Base-by-base conservation (phyloP, 495 filamentous ascomycete species). In the Neurospora discreta region DNA sequence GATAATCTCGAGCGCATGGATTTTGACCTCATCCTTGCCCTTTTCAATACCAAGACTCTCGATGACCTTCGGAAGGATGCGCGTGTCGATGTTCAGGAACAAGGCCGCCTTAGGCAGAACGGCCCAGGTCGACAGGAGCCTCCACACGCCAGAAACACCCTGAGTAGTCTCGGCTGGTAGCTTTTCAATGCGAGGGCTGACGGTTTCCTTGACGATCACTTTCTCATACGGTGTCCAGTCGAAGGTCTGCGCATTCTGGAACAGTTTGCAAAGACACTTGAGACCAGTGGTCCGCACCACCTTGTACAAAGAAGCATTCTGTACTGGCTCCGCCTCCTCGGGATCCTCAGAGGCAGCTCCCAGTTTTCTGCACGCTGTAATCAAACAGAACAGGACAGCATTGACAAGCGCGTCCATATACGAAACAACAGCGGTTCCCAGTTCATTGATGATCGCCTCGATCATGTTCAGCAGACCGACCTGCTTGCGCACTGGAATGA, bases 401-500 rank as follows among this genome's bases (percentile, higher is more conserved):
- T 94, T 87, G 76, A 93, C 83, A 8, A 98, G 80, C 13, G 85
- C 82, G 42, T 84, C 79, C 38, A 89, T 83, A 73, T 90, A 93
- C 1, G 88, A 83, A 6, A 80, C 71, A 71, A 96, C 86, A 26
- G 87, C 89, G 18, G 83, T 88, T 58, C 93, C 92, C 33, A 98
- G 85, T 39, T 93, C 92, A 33, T 90, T 89, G 73, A 97, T 88
- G 77, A 98, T 87, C n/a, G 93, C 89, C 69, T 94, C 90, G 58
- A 95, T 84, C 92, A 98, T 95, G 77, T 94, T 94, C 52, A 97
- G 78, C 74, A 97, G 83, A 79, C 95, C 95, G 70, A 93, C 83
- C 76, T 97, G 95, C 81, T 93, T 94, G 73, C 94, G 87, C 18
- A 84, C 81, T 30, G 85, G 88, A 3, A 92, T 77, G 1, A 88